These are phyloP conservation scores for Quercus robur DNA, from an alignment of 306 rosid genomes.

Conservation along the genomic window DNA sequence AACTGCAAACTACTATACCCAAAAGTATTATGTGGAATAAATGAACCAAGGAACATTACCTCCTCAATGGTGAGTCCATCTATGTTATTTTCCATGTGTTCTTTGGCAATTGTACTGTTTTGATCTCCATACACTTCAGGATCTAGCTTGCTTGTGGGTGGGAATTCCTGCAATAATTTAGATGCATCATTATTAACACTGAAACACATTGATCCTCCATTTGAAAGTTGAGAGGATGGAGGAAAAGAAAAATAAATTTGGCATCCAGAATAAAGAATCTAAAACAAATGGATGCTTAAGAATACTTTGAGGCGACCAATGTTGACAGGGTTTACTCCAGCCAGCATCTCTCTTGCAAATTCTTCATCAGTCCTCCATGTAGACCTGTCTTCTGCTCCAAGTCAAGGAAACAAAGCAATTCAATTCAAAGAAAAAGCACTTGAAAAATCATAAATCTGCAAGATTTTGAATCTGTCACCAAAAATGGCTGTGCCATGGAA, in stretches of 20 bases:
- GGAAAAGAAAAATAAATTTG: background rate
- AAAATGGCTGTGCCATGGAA: background rate
- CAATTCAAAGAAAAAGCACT: background rate
- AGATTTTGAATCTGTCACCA: background rate
- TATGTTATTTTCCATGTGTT: constrained; percentile 46
- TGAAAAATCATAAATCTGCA: background rate
- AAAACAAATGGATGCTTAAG: constrained; percentile 1
- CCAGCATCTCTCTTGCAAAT: constrained; percentile 85
- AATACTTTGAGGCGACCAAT: constrained; percentile 60
- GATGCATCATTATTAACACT: background rate
- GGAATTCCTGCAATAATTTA: constrained; percentile 56
- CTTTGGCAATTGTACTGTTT: constrained; percentile 49
- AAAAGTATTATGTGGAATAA: background rate
- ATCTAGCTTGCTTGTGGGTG: constrained; percentile 70
- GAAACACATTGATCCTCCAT: background rate
- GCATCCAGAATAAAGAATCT: background rate
- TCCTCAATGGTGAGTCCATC: constrained; percentile 59
- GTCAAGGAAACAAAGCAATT: constrained; percentile 16
- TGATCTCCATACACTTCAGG: constrained; percentile 56
- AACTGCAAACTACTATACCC: background rate
- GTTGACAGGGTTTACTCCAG: constrained; percentile 71
- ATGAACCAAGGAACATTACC: constrained; percentile 32
- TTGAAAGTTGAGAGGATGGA: background rate
- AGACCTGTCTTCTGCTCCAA: constrained; percentile 53
- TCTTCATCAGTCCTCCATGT: constrained; percentile 89